phyloP scores from a whole-genome alignment of 805 yeast genomes.

The Spathaspora hagerdaliae region DNA sequence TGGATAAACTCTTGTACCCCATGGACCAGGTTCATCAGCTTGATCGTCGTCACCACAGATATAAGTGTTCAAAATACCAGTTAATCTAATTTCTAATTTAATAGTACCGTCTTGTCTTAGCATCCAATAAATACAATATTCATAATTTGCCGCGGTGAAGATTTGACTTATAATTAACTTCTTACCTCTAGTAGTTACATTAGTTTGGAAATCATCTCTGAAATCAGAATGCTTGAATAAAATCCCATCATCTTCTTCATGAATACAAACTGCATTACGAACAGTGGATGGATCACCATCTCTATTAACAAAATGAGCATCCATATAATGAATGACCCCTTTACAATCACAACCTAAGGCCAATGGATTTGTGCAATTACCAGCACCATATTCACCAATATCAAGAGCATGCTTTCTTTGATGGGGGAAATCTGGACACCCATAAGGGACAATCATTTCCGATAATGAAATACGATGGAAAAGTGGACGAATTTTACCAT shows the following conservation, averaged over 20 bases:
- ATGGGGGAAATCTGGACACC: slow-evolving; percentile 74
- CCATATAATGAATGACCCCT: slow-evolving; percentile 79
- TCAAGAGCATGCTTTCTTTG: slow-evolving; percentile 85
- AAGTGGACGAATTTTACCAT: slow-evolving; percentile 66
- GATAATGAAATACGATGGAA: slow-evolving; percentile 76
- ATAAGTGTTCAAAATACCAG: slow-evolving; percentile 79
- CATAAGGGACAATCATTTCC: slow-evolving; percentile 86
- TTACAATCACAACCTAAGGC: slow-evolving; percentile 81
- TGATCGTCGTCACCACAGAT: slow-evolving; percentile 61
- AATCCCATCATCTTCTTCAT: slow-evolving; percentile 82
- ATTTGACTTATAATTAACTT: slow-evolving; percentile 73
- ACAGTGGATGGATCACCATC: slow-evolving; percentile 66
- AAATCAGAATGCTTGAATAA: slow-evolving; percentile 80
- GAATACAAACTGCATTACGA: slow-evolving; percentile 77
- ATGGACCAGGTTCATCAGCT: slow-evolving; percentile 55
- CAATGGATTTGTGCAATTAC: slow-evolving; percentile 77
- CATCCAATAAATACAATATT: slow-evolving; percentile 79
- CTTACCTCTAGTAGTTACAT: slow-evolving; percentile 72
- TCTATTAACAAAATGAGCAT: slow-evolving; percentile 69
- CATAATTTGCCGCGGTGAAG: slow-evolving; percentile 84
- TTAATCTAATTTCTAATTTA: slow-evolving; percentile 72
- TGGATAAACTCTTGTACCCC: slow-evolving; percentile 81
- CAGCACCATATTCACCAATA: slow-evolving; percentile 86
- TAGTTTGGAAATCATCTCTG: slow-evolving; percentile 73
- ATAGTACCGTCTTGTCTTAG: slow-evolving; percentile 83